Base-by-base conservation (phyloP, 1,284 basidiomycete species). In the Psilocybe mexicana region DNA sequence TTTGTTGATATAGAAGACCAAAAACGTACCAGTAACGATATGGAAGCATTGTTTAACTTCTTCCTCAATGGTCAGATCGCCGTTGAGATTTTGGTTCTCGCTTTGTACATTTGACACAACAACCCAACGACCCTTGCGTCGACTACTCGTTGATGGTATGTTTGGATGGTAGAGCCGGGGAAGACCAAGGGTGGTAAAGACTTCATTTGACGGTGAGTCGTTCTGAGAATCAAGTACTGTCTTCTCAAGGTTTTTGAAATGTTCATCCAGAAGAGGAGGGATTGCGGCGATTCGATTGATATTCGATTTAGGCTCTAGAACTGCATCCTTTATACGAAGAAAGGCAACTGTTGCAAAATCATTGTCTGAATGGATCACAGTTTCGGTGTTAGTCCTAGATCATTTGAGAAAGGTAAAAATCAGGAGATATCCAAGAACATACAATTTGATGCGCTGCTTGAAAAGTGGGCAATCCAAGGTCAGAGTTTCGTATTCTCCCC, bases 401-500 rank as follows among this genome's bases (percentile, higher is more conserved):
- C 25, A 23, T 49, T 40, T 43, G 14, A 25, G 24, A 8, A 18
- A 36, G 8, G 33, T 2, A 28, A 6, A 36, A 14, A 40, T 18
- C 1, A 38, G 36, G 11, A 2, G 23, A n/a, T 26, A 10, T 49
- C 14, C 14, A 24, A 18, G 18, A 23, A 30, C 88, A 67, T 65
- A 92, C 90, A 98, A 71, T 2, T 77, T 70, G 43, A 99, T 88
- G 10, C 83, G 80, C 48, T 82, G 80, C 64, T 91, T 92, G 82
- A 97, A 99, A 23, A 98, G 69, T 0, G 96, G 93, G 60, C 89
- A 92, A 66, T 98, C 93, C 23, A 96, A 76, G 1, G 96, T 97
- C 56, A 98, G 76, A 0, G 92, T 94, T 72, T 99, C 97, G 71
- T 98, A 99, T 76, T 99, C 97, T 1, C 97, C 97, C 2, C 97